Evolutionary conservation across 148 eudicot species (phyloP).

Genomic region (Vaccinium myrtillus): DNA sequence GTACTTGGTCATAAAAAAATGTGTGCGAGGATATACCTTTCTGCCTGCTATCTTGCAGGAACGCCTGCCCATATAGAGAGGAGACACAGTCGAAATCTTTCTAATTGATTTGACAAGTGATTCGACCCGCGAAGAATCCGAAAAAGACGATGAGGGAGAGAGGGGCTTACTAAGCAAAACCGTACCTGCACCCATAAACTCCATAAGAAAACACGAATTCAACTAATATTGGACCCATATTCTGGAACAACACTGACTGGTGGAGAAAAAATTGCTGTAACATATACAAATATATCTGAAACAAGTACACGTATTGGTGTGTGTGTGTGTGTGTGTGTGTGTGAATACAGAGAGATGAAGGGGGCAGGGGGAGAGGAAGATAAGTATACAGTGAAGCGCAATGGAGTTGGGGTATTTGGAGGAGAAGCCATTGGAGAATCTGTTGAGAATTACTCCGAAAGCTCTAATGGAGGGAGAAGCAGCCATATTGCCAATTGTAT

Average conservation of each 20-base stretch:
- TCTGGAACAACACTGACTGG: neutral
- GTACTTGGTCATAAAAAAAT: too few relatives aligned
- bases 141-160: constrained; percentile 37
- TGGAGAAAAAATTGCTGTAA: neutral
- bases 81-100: constrained; percentile 63
- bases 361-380: neutral
- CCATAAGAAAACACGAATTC: constrained; percentile 4
- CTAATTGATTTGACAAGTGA: constrained; percentile 33
- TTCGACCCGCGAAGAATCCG: constrained; percentile 29
- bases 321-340: neutral
- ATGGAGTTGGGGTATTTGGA: constrained; percentile 26
- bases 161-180: constrained; percentile 28
- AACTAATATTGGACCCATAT: neutral
- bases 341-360: constrained; percentile 1
- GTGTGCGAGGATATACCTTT: constrained; percentile 45
- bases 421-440: constrained; percentile 35
- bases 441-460: constrained; percentile 34
- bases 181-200: constrained; percentile 33
- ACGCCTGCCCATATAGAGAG: constrained; percentile 91
- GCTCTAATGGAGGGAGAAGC: constrained; percentile 38
- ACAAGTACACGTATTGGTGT: neutral
- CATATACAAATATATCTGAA: neutral
- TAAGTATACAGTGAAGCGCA: constrained; percentile 24
- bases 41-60: constrained; percentile 83
- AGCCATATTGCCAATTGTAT: neutral